Evolutionary conservation across 305 asterid genomes (phyloP), one percentile per base, ranked within the genome.

Genomic region (Petunia hybrid): DNA sequence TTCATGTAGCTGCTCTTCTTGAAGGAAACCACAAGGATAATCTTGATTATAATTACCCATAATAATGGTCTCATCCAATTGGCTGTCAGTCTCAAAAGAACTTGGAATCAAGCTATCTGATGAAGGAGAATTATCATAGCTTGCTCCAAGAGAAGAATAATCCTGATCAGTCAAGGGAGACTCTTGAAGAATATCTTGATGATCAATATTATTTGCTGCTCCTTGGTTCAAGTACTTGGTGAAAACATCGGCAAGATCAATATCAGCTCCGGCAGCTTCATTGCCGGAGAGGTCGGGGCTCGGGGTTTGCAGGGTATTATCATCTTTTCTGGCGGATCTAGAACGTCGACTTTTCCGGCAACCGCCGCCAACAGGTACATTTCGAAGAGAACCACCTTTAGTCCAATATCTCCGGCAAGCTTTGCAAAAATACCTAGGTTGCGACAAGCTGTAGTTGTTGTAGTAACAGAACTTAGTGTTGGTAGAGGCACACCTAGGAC

Each of bases 381-480:
- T 92, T 41, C 98, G 56, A 38, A 94, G 46, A 14, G 97, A 92
- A 57, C 98, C 98, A 68, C 98, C 98, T 51, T 90, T 94, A 57
- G 98, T 94, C 98, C 98, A 94, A 83, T 94, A 94, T 80, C 98
- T 79, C 66, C 91, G 86, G 82, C 97, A 94, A 67, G 84, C 92
- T 87, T 93, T 94, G 87, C 98, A 94, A 81, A 94, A 93, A 92
- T 94, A 93, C 56, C 98, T 87, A 14, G 97, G 98, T 79, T 94
- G 97, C 9, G 98, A 94, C 42, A 92, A 85, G 84, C 97, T 94
- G 80, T 94, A 94, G 81, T 94, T 93, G 89, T 93, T 91, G 92
- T 91, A 93, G 85, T 93, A 93, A 78, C 97, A 93, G 53, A 93
- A 93, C 46, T 93, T 93, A 62, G 97, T 93, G 88, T 92, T 91